A percentile compares a stretch with the other conserved stretches of the same genome.
Evolutionary conservation across 768 basidiomycete genomes (phyloP).

Genomic region (Rhodotorula toruloides): DNA sequence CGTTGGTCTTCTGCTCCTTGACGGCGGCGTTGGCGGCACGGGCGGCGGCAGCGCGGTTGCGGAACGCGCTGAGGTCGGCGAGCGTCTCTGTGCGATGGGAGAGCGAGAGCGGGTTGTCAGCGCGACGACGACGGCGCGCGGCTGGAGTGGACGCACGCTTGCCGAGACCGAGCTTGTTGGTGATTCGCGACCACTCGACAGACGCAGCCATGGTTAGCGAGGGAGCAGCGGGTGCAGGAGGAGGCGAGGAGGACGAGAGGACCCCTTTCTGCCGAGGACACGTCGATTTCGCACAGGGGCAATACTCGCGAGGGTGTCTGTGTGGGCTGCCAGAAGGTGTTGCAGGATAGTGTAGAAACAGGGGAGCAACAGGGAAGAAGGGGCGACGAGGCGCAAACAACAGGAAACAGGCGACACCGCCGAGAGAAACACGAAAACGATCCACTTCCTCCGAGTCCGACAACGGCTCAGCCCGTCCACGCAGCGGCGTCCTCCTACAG

Average conservation of each 20-base stretch:
- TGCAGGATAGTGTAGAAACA: too few species aligned
- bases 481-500: not conserved
- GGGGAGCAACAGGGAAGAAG: too few species aligned
- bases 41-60: constrained; percentile 88
- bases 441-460: too few species aligned
- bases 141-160: constrained; percentile 40
- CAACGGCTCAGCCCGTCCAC: not conserved
- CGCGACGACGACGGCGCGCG: not conserved
- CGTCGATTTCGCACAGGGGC: too few species aligned
- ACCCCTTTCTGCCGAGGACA: not conserved
- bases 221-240: not conserved
- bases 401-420: not conserved
- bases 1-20: constrained; percentile 53
- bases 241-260: not conserved
- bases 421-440: not conserved
- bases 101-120: not conserved
- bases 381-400: too few species aligned
- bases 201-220: constrained; percentile 4
- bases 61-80: constrained; percentile 84
- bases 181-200: constrained; percentile 39
- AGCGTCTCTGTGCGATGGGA: constrained; percentile 58
- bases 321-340: too few species aligned
- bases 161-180: constrained; percentile 46
- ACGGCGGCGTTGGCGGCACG: constrained; percentile 65
- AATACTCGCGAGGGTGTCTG: too few species aligned